Base-by-base conservation (phyloP, 1,139 yeast species). In the Debaryomyces nepalensis region DNA sequence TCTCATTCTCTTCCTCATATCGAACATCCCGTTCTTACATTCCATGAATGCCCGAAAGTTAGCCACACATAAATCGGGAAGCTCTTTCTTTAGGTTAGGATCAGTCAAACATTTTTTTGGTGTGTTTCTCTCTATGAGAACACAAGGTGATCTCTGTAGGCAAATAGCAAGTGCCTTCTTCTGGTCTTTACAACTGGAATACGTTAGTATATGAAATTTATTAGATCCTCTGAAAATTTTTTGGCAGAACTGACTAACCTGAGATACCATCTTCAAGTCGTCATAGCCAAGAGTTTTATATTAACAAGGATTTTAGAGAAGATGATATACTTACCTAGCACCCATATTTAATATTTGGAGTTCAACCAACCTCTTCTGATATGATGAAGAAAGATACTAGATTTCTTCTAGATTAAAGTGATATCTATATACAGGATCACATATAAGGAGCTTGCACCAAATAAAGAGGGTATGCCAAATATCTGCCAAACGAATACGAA, bases 111-210 rank as follows among this genome's bases (percentile, higher is more conserved):
- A 93, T 47, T 89, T 84, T 51, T 87, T 85, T 4, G 99, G 99
- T 2, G 90, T 87, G 64, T 93, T 78, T 50, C 99, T 74, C 50
- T 93, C 88, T 30, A 93, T 78, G 70, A 93, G 77, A 43, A 93
- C 99, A 64, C 99, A 93, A 11, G 98, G 98, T 4, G 98, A 90
- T 61, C 97, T 75, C 63, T 93, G 99, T 38, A 93, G 75, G 59
- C 99, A 93, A 18, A 93, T 84, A 5, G 98, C 98, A 48, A 93
- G 89, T 11, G 96, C 96, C 55, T 81, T 88, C 57, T 90, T 81
- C 58, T 91, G 95, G 64, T 93, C 99, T 57, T 87, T 85, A 65
- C 99, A 93, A 75, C 96, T 90, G 45, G 2, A 20, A 20, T 20
- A 10, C 16, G 54, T 53, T 52, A 53, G 54, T 50, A 41, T 29